A percentile compares a stretch with the other conserved stretches of the same genome.
These are phyloP conservation scores for Trypanosoma grayi DNA, from an alignment of 208 protist species.

Conservation along the genomic window DNA sequence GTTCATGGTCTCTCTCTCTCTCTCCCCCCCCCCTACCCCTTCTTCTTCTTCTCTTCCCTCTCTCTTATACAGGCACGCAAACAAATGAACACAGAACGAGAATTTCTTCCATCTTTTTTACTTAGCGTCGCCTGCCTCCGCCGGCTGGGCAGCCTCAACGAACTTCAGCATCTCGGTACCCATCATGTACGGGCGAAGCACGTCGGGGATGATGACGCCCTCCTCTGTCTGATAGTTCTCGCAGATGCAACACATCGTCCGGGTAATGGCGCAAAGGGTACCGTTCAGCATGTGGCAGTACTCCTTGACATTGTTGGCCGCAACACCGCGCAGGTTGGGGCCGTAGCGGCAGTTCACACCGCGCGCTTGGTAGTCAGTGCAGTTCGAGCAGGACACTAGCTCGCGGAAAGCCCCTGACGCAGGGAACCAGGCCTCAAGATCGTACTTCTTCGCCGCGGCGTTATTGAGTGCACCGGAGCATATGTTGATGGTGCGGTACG, in stretches of 20 bases:
- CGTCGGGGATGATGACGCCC: constrained; percentile 92
- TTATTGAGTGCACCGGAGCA: constrained; percentile 98
- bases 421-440: constrained; percentile 99
- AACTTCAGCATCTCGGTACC: constrained; percentile 79
- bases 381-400: constrained; percentile 99
- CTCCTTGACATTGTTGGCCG: constrained; percentile 87
- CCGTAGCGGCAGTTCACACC: constrained; percentile 89
- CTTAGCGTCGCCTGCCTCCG: constrained; percentile 1
- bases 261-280: constrained; percentile 97
- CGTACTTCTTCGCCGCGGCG: constrained; percentile 99
- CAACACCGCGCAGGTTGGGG: constrained; percentile 69
- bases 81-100: background rate
- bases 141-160: constrained; percentile 23
- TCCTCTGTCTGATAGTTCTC: constrained; percentile 99
- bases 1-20: background rate
- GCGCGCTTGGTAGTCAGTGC: constrained; percentile 99
- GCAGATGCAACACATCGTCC: constrained; percentile 99
- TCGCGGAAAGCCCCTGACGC: constrained; percentile 96
- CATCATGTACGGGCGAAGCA: constrained; percentile 91
- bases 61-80: background rate
- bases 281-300: constrained; percentile 99
- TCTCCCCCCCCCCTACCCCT: background rate
- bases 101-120: constrained; percentile 24
- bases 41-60: background rate
- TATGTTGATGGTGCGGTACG: constrained; percentile 95